Evolutionary conservation across 2,329 filamentous ascomycete genomes (phyloP).

Genomic region (Penicillium olsonii): DNA sequence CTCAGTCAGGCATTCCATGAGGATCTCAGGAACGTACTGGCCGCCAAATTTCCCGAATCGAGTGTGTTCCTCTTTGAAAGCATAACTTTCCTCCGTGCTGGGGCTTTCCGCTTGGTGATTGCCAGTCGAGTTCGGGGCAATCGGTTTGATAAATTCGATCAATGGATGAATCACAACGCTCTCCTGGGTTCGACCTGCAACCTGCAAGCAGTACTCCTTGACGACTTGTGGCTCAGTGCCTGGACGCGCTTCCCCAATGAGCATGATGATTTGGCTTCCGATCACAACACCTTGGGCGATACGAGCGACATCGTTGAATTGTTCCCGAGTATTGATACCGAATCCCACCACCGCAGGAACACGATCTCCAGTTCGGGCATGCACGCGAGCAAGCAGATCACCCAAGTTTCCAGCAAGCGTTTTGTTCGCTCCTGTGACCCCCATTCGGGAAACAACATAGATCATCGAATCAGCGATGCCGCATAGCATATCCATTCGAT

Average conservation of each 20-base stretch:
- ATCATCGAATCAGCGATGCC: conserved; percentile 95
- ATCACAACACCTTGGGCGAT: conserved; percentile 92
- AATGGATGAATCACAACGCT: neutral
- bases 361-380: conserved; percentile 76
- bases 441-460: conserved; percentile 93
- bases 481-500: conserved; percentile 89
- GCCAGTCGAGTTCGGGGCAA: too few relatives aligned
- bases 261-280: conserved; percentile 86
- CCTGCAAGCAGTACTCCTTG: conserved; percentile 77
- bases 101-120: too few relatives aligned
- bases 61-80: neutral
- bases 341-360: conserved; percentile 89
- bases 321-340: conserved; percentile 87
- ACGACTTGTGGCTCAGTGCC: conserved; percentile 68
- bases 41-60: conserved; percentile 65
- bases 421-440: conserved; percentile 77
- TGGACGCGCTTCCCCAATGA: conserved; percentile 64
- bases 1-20: conserved; percentile 90
- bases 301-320: conserved; percentile 77
- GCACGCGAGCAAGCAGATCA: conserved; percentile 75
- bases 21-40: conserved; percentile 89
- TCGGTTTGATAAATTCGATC: too few relatives aligned
- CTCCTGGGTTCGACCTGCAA: conserved; percentile 51
- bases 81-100: too few relatives aligned
- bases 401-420: neutral